Percentiles rank a stretch among this genome's conserved stretches.
Conservation (phyloP, 306 rosid genomes). For the Delonix regia region DNA sequence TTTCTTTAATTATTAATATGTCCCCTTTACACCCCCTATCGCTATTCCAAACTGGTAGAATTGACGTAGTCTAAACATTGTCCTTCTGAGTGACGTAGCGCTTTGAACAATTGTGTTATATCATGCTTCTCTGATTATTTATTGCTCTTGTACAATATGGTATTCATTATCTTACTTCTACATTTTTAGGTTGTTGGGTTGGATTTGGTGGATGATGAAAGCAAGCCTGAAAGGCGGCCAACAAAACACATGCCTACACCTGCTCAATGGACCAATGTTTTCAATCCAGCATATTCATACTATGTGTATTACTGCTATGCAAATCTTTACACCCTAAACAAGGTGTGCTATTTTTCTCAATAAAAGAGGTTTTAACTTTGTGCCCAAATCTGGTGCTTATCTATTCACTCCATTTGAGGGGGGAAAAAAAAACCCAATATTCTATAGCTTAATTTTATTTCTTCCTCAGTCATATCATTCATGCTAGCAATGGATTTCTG, state of each 20-base stretch:
- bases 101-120: neutral
- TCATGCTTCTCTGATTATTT: conserved; percentile 8
- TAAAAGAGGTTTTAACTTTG: neutral
- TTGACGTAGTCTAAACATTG: neutral
- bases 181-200: conserved; percentile 83
- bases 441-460: neutral
- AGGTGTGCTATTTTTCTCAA: conserved; percentile 55
- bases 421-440: neutral
- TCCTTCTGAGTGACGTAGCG: neutral
- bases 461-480: conserved; percentile 14
- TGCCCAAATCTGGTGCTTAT: conserved; percentile 2
- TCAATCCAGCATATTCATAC: conserved; percentile 96
- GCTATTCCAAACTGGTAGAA: neutral
- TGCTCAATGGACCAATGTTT: conserved; percentile 92
- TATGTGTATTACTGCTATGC: conserved; percentile 96
- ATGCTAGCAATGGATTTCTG: neutral
- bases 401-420: neutral
- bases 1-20: neutral
- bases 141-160: neutral
- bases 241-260: conserved; percentile 99
- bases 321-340: conserved; percentile 88
- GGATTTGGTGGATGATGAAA: conserved; percentile 97
- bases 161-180: conserved; percentile 17
- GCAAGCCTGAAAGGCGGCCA: conserved; percentile 97
- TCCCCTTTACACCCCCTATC: neutral